phyloP scores from a whole-genome alignment of 257 asterid genomes.

The Apocynum venetum region DNA sequence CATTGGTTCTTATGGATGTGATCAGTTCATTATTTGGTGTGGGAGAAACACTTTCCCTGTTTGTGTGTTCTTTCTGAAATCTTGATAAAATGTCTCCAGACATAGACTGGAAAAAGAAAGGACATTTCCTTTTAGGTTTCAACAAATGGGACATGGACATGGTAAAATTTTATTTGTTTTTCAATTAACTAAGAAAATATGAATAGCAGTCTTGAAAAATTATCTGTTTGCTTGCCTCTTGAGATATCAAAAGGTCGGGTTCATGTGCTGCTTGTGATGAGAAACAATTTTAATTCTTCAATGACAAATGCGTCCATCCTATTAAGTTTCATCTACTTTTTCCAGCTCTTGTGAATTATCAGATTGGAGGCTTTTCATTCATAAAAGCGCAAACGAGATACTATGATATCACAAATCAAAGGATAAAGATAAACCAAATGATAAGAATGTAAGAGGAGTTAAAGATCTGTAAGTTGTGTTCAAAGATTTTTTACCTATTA shows the following conservation, averaged over 20 bases:
- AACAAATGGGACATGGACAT: no score
- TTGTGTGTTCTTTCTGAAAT: background rate
- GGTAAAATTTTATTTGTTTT: no score
- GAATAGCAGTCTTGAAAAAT: no score
- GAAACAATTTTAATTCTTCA: conserved; percentile 1
- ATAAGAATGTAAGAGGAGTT: no score
- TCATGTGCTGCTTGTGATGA: conserved; percentile 3
- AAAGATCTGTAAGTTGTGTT: no score
- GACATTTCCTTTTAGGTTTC: background rate
- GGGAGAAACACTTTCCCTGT: background rate
- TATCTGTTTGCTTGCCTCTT: background rate
- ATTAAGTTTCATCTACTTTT: conserved; percentile 1
- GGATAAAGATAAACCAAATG: background rate
- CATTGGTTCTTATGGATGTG: background rate
- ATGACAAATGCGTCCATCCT: background rate
- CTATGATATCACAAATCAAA: background rate
- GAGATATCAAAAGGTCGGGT: background rate
- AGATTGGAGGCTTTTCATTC: background rate
- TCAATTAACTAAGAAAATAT: no score
- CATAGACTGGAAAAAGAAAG: no score
- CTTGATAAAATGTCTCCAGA: background rate
- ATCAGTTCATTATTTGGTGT: no score
- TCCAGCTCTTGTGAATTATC: background rate
- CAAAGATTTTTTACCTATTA: no score
- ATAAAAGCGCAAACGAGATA: background rate